phyloP scores from a whole-genome alignment of 768 basidiomycete species.

The Trametes cingulata region DNA sequence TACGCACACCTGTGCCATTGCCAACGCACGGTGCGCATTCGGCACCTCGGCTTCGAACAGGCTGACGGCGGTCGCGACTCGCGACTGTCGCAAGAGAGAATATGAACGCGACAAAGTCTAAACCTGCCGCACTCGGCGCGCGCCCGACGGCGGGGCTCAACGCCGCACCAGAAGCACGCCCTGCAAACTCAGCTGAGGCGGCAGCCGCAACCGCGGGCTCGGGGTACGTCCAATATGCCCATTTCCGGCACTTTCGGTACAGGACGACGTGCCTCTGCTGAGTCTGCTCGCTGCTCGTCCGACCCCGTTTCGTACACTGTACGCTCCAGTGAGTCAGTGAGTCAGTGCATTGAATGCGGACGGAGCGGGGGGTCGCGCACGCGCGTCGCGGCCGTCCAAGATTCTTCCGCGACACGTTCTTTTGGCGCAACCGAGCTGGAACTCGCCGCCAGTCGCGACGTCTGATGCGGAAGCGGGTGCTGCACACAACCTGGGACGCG shows the following conservation, averaged over 20 bases:
- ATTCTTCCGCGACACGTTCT: too few relatives aligned
- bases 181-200: background rate
- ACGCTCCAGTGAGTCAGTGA: background rate
- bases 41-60: background rate
- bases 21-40: background rate
- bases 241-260: conserved; percentile 12
- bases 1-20: background rate
- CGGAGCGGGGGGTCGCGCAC: too few relatives aligned
- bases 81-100: background rate
- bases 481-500: too few relatives aligned
- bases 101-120: background rate
- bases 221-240: conserved; percentile 7
- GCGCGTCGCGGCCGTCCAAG: too few relatives aligned
- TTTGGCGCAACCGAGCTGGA: too few relatives aligned
- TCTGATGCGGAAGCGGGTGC: too few relatives aligned
- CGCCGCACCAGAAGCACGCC: background rate
- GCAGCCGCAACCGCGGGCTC: background rate
- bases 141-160: background rate
- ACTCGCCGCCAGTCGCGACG: too few relatives aligned
- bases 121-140: conserved; percentile 5
- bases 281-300: too few relatives aligned
- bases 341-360: background rate
- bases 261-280: background rate
- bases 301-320: too few relatives aligned
- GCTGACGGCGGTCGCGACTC: background rate